Percentiles rank a stretch among this genome's conserved stretches.
phyloP scores from a whole-genome alignment of 2,329 filamentous ascomycete species.

The Colletotrichum cereale region DNA sequence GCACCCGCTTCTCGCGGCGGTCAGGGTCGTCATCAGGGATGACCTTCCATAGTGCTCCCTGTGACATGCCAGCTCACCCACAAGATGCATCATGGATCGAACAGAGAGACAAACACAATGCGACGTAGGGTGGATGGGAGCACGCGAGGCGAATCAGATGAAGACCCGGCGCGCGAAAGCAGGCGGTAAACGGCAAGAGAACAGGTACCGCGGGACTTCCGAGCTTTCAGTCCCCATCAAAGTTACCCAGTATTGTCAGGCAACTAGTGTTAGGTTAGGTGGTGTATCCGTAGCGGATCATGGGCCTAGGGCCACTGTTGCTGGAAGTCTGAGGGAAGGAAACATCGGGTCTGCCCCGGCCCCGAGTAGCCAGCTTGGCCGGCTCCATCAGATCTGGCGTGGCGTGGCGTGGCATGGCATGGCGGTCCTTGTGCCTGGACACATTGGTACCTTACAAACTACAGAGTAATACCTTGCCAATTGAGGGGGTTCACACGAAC shows the following conservation, averaged over 20 bases:
- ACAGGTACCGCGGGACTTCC: conserved; percentile 16
- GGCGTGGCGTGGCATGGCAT: not conserved
- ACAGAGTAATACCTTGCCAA: no score
- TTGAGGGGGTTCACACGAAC: not conserved
- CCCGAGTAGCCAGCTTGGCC: conserved; percentile 9
- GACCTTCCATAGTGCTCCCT: conserved; percentile 30
- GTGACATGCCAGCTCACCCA: conserved; percentile 36
- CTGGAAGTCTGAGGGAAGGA: conserved; percentile 28
- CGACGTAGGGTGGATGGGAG: not conserved
- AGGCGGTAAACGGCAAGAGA: not conserved
- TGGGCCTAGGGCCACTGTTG: conserved; percentile 17
- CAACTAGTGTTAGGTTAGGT: conserved; percentile 6
- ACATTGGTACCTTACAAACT: not conserved
- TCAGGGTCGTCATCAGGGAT: conserved; percentile 37
- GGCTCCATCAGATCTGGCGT: not conserved
- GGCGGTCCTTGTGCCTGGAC: conserved; percentile 11
- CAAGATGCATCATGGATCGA: not conserved
- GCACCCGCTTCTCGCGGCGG: conserved; percentile 24
- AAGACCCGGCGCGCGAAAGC: conserved; percentile 4
- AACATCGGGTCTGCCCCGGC: conserved; percentile 19
- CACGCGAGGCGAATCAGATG: conserved; percentile 17
- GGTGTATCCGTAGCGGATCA: conserved; percentile 18
- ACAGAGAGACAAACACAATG: conserved; percentile 1
- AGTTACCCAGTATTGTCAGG: not conserved
- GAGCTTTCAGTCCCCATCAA: not conserved